Conservation (phyloP, 2,329 filamentous ascomycete species). For the Acephala macrosclerotiorum region DNA sequence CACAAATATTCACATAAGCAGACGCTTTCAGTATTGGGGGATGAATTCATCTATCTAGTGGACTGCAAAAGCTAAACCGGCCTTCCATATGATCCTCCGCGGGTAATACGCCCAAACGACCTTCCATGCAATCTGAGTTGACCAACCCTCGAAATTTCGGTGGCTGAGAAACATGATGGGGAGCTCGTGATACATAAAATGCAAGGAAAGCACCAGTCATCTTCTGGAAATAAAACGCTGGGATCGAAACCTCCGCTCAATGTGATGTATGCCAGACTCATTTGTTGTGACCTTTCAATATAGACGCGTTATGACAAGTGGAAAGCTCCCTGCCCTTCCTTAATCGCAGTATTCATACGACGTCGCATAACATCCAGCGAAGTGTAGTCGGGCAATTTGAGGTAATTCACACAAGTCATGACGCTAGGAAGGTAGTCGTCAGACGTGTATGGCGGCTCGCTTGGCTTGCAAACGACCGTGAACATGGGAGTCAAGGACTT, state of each 20-base stretch:
- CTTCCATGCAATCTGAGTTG: constrained; percentile 45
- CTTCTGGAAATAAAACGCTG: constrained; percentile 31
- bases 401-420: constrained; percentile 99
- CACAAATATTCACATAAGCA: not conserved
- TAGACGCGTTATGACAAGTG: constrained; percentile 75
- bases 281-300: constrained; percentile 16
- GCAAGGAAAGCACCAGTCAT: constrained; percentile 35
- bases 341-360: constrained; percentile 84
- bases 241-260: constrained; percentile 25
- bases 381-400: constrained; percentile 96
- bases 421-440: constrained; percentile 99
- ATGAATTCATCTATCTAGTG: constrained; percentile 39
- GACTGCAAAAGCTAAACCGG: constrained; percentile 34
- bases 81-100: constrained; percentile 32
- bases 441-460: constrained; percentile 88
- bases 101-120: constrained; percentile 44
- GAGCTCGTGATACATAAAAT: constrained; percentile 41
- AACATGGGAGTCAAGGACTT: constrained; percentile 98
- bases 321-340: constrained; percentile 96
- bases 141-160: constrained; percentile 29
- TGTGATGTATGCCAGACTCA: constrained; percentile 21
- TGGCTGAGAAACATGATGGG: constrained; percentile 29
- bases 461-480: constrained; percentile 98
- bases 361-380: constrained; percentile 77
- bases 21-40: not conserved